Percentiles rank a stretch among this genome's conserved stretches.
phyloP scores from a whole-genome alignment of 2,329 filamentous ascomycete genomes.

The Pestalotiopsis sp. region DNA sequence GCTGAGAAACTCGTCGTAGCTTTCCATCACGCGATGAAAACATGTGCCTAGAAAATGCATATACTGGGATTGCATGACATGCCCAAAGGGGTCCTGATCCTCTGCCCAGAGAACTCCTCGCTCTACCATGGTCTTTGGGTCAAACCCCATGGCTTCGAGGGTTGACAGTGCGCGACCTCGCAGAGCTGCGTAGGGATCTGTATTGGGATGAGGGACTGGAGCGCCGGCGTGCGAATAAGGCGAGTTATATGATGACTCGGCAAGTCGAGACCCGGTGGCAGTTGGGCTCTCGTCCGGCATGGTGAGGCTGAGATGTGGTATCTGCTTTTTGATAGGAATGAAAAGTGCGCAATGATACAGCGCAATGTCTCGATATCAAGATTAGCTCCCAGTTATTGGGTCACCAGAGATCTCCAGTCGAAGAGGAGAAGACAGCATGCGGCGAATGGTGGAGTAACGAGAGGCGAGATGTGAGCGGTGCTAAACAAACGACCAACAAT shows the following conservation, averaged over 20 bases:
- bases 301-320: background rate
- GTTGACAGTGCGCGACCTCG: constrained; percentile 17
- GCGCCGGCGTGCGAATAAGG: background rate
- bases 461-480: too few relatives aligned
- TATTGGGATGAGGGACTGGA: background rate
- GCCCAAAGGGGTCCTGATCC: constrained; percentile 26
- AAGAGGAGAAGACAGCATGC: too few relatives aligned
- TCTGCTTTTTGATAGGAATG: background rate
- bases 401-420: too few relatives aligned
- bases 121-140: constrained; percentile 18
- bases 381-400: background rate
- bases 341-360: background rate
- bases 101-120: constrained; percentile 26
- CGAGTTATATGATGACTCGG: background rate
- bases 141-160: constrained; percentile 20
- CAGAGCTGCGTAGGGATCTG: constrained; percentile 15
- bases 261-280: background rate
- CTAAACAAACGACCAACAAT: too few relatives aligned
- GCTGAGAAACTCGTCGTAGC: constrained; percentile 24
- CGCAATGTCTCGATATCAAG: background rate
- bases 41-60: constrained; percentile 23
- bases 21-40: constrained; percentile 24
- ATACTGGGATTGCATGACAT: constrained; percentile 26
- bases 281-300: background rate
- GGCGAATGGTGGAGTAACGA: too few relatives aligned